Evolutionary conservation across 352 stramenopile genomes (phyloP), one percentile per base, ranked within the genome.

Genomic region (Vaucheria bursata): DNA sequence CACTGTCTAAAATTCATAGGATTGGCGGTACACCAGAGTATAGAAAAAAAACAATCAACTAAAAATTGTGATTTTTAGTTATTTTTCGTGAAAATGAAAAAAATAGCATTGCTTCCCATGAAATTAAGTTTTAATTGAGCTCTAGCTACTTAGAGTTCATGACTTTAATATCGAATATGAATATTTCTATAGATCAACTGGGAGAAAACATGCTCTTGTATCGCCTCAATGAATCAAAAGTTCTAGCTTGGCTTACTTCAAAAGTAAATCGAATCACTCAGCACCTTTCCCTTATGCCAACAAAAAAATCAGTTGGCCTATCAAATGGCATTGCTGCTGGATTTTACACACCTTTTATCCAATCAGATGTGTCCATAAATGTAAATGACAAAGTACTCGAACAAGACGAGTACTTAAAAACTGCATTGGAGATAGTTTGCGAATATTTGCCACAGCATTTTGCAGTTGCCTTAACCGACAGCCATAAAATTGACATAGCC

Each of bases 151-250:
- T n/a, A n/a, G n/a, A n/a, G n/a, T n/a, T n/a, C n/a, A n/a, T n/a
- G n/a, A n/a, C n/a, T n/a, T n/a, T n/a, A n/a, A n/a, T n/a, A n/a
- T n/a, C n/a, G n/a, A n/a, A n/a, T n/a, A n/a, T n/a, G n/a, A n/a
- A n/a, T n/a, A n/a, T n/a, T n/a, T n/a, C n/a, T n/a, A n/a, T n/a
- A 81, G 76, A 84, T 38, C 79, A 73, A 4, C 45, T 84, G 36
- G 79, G 79, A 36, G 67, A 69, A 8, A 76, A 84, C 49, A 65
- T 76, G n/a, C 40, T 84, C 12, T 70, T 84, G 0, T 77, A 81
- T 64, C 79, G 79, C 31, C 69, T 83, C 32, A 84, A 84, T 73
- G 73, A 80, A 64, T 52, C 71, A 31, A 71, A 52, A 31, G 74
- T 75, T 4, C 4, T 84, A 36, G 32, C 64, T 2, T 84, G 79